Conservation (phyloP, 1,139 yeast species). For the Komagataea norvegica region DNA sequence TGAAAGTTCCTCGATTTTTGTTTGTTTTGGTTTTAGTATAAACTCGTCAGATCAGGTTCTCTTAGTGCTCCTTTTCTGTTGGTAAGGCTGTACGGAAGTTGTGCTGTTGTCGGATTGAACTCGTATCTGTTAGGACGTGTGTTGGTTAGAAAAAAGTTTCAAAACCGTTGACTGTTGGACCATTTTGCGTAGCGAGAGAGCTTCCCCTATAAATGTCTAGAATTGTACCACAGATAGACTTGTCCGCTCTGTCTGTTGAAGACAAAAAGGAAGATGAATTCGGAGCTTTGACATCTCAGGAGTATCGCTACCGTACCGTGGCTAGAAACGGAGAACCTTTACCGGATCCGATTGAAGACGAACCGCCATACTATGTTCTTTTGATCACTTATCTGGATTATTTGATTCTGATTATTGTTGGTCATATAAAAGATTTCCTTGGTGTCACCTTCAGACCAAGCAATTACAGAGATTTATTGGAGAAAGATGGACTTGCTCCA, state of each 20-base stretch:
- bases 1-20: no score
- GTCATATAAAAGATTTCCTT: slow-evolving; percentile 85
- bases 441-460: slow-evolving; percentile 70
- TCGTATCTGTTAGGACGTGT: no score
- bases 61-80: background rate
- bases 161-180: no score
- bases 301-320: slow-evolving; percentile 52
- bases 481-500: slow-evolving; percentile 90
- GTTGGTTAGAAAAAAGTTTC: no score
- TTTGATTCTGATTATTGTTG: slow-evolving; percentile 75
- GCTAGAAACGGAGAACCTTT: slow-evolving; percentile 46
- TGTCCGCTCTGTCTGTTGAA: slow-evolving; percentile 37
- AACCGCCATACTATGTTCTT: slow-evolving; percentile 79
- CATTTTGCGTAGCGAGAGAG: no score
- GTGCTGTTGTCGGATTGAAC: background rate
- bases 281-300: slow-evolving; percentile 55
- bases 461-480: slow-evolving; percentile 61
- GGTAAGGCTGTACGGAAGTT: background rate
- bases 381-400: slow-evolving; percentile 82
- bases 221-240: slow-evolving; percentile 26
- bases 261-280: slow-evolving; percentile 60
- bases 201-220: slow-evolving; percentile 18
- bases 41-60: background rate
- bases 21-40: slow-evolving; percentile 1
- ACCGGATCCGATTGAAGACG: slow-evolving; percentile 63